These are phyloP conservation scores for Pisolithus sp. DNA, from an alignment of 768 basidiomycete species.

Conservation along the genomic window DNA sequence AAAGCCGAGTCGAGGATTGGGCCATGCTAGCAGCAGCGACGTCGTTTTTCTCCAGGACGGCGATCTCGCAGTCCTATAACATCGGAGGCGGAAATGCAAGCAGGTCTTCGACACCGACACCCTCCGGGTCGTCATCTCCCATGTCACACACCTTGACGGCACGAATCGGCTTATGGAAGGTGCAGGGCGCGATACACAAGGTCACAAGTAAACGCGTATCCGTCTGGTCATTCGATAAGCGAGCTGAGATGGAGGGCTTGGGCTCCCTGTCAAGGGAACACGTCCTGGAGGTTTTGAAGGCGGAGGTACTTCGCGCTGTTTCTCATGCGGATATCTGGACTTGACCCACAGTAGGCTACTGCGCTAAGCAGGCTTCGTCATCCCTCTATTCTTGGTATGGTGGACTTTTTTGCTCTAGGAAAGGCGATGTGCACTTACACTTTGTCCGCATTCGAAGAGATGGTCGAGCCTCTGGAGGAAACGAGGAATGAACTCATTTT, in stretches of 20 bases:
- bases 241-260: constrained; percentile 66
- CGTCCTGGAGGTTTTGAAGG: constrained; percentile 79
- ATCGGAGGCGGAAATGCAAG: constrained; percentile 40
- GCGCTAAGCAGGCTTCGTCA: constrained; percentile 82
- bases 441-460: constrained; percentile 46
- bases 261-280: constrained; percentile 60
- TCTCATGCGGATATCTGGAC: not conserved
- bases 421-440: constrained; percentile 2
- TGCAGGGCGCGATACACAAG: constrained; percentile 83
- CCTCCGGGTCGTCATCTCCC: constrained; percentile 27
- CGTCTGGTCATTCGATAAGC: constrained; percentile 91
- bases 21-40: constrained; percentile 75
- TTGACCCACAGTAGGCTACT: constrained; percentile 52
- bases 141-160: constrained; percentile 45
- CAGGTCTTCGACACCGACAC: constrained; percentile 32
- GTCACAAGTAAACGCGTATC: constrained; percentile 85
- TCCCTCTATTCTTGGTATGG: constrained; percentile 82
- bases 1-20: not conserved
- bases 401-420: constrained; percentile 1
- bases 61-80: constrained; percentile 75
- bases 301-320: constrained; percentile 56
- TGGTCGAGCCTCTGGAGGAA: constrained; percentile 97
- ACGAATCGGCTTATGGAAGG: constrained; percentile 81
- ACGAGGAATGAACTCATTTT: constrained; percentile 84
- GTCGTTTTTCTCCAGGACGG: constrained; percentile 76